Evolutionary conservation across 139 green algal species (phyloP).

Genomic region (Chlamydomonas sp.): DNA sequence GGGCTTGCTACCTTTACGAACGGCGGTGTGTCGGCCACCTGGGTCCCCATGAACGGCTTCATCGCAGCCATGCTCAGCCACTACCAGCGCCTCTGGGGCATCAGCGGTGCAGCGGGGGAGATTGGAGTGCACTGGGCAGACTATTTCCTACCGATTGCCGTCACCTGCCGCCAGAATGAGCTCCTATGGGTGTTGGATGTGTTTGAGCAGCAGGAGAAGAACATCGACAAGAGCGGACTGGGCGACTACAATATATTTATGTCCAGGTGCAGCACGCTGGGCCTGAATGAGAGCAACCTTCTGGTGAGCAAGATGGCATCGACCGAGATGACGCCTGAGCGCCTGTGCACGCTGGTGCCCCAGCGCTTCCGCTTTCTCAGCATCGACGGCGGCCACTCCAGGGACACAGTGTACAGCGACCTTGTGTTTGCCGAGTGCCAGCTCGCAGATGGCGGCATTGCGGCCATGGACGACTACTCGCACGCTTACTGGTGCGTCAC

Average conservation of each 20-base stretch:
- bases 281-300: constrained; percentile 12
- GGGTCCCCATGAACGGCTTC: too few species aligned
- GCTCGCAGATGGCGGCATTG: constrained; percentile 11
- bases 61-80: too few species aligned
- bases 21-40: too few species aligned
- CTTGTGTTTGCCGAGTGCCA: constrained; percentile 17
- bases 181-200: constrained; percentile 18
- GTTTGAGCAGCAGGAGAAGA: constrained; percentile 18
- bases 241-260: constrained; percentile 10
- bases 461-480: constrained; percentile 20
- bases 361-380: constrained; percentile 13
- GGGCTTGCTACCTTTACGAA: too few species aligned
- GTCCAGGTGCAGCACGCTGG: constrained; percentile 1
- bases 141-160: constrained; percentile 14
- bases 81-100: constrained; percentile 16
- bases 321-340: constrained; percentile 3
- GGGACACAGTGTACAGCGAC: constrained; percentile 19
- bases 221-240: constrained; percentile 13
- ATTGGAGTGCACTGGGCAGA: constrained; percentile 24
- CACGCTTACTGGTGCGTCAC: constrained; percentile 7
- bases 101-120: constrained; percentile 20
- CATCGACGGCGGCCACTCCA: constrained; percentile 22
- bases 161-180: constrained; percentile 13
- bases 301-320: not conserved
- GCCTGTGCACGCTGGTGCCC: constrained; percentile 1